Evolutionary conservation across 768 basidiomycete genomes (phyloP), one percentile per base, ranked within the genome.

Genomic region (Calocybe gangraenosa): DNA sequence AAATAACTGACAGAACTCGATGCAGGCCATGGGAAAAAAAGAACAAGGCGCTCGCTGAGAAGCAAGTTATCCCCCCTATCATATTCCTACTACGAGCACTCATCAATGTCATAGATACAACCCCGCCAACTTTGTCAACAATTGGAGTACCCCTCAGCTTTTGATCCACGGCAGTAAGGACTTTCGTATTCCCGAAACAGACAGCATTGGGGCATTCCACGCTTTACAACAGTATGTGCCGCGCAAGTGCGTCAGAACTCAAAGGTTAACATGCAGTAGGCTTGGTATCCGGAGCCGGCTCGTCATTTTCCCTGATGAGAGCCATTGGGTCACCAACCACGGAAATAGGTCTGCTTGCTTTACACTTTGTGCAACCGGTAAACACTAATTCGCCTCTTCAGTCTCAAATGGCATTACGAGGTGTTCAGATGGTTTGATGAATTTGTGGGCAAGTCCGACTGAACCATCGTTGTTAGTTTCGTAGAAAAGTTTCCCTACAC

Each of bases 391-490:
- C 37, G 13, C 43, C 23, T 10, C 25, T 20, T 19, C 8, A 87
- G 89, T 59, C 67, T 95, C 61, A 92, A 92, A 62, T 98, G 95
- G 95, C 91, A 97, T 65, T 73, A 87, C 52, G 95, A 99, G 62
- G 86, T 98, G 10, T 85, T 99, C 67, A 74, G 79, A 48, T 98
- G 92, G 92, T 84, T 96, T 50, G 79, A 85, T 46, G 64, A 79
- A 57, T 88, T 75, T 54, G 71, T 84, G 10, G 82, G 78, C 13
- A 58, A 69, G n/a, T n/a, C n/a, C 39, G 40, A 58, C 25, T 28
- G 25, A 28, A 11, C 25, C 11, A 28, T n/a, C n/a, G n/a, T n/a
- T n/a, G n/a, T n/a, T n/a, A n/a, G n/a, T n/a, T n/a, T n/a, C n/a
- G n/a, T n/a, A n/a, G n/a, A n/a, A n/a, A n/a, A n/a, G n/a, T n/a